Evolutionary conservation across 2,329 filamentous ascomycete species (phyloP), one percentile per base, ranked within the genome.

Genomic region (Pseudogymnoascus sp.): DNA sequence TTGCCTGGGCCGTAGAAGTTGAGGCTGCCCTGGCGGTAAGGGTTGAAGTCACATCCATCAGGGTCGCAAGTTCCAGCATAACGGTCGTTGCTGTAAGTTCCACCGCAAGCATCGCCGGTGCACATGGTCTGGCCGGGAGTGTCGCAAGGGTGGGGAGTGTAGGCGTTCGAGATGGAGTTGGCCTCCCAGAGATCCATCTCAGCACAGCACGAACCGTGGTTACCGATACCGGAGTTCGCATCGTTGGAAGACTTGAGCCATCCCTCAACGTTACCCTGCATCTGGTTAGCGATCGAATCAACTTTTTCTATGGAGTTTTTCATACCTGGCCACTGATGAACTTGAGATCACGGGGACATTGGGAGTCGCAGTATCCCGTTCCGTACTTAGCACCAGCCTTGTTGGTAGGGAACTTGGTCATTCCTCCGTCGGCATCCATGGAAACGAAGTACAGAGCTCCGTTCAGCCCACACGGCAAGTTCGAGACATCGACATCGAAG

Each of bases 161-260:
- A 77, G 35, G 84, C 84, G 24, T 78, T 79, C 11, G 84, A 81
- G 68, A 84, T 78, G 61, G 76, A 80, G 77, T 87, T 87, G 62
- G 84, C 83, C 73, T 87, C 84, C 84, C 84, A 87, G 72, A 86
- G 80, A 69, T 89, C 86, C 81, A 89, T 86, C 75, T 89, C 87
- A 46, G 81, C 76, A 74, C 86, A 89, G 80, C 86, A 89, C 40
- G 85, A 78, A 65, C 87, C 86, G 60, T 81, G 76, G 46, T 74
- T 74, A 40, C 82, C 83, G 24, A 74, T 71, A 63, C 84, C 84
- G 35, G 81, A 77, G 71, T 84, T 84, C 63, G 72, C 68, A 70
- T 83, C 80, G 65, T 76, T 82, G n/a, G 67, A 63, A 0, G 80
- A 79, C 6, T 81, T 70, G 6, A 62, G 65, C 81, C 82, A 84